Base-by-base conservation (phyloP, 345 rosid genomes). In the Hirschfeldia incana region DNA sequence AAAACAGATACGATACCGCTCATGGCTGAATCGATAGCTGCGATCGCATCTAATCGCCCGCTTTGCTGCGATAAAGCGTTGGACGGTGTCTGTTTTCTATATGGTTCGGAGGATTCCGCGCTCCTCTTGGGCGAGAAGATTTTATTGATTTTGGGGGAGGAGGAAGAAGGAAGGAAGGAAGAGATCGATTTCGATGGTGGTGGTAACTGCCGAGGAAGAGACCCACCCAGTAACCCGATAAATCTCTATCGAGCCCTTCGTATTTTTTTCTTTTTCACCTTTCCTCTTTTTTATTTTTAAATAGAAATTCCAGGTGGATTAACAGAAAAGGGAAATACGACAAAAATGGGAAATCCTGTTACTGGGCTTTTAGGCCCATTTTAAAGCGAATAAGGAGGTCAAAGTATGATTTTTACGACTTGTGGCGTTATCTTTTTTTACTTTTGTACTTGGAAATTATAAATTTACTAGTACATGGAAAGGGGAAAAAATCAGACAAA, bases 141-240 rank as follows among this genome's bases (percentile, higher is more conserved):
- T 68, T 68, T 53, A 61, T 44, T n/a, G 75, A 46, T 67, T 27
- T 12, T 21, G 12, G 60, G 46, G 16, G 51, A 55, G 21, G 64
- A 64, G 32, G 4, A 60, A 12, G 51, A 55, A 32, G 64, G 57
- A 21, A 21, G 21, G 21, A 21, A 21, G 10, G 57, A n/a, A 32
- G 72, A 70, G 80, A 76, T 71, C 70, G 77, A 81, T 63, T 70
- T 21, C 21, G 21, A 21, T 15, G 80, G 72, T 72, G 77, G 27
- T 21, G 77, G 80, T 76, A 76, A 71, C 83, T 66, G 80, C 77
- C 80, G 77, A 58, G 83, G 80, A 80, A 81, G 66, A 76, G 80
- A 81, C 80, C 80, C 83, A 80, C 80, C 83, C 79, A 71, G 77
- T 74, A 76, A 76, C 83, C 83, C 80, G 68, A 69, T 61, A 76